A percentile compares a stretch with the other conserved stretches of the same genome.
Evolutionary conservation across 2,329 filamentous ascomycete genomes (phyloP).

Genomic region (Penicillium polonicum): DNA sequence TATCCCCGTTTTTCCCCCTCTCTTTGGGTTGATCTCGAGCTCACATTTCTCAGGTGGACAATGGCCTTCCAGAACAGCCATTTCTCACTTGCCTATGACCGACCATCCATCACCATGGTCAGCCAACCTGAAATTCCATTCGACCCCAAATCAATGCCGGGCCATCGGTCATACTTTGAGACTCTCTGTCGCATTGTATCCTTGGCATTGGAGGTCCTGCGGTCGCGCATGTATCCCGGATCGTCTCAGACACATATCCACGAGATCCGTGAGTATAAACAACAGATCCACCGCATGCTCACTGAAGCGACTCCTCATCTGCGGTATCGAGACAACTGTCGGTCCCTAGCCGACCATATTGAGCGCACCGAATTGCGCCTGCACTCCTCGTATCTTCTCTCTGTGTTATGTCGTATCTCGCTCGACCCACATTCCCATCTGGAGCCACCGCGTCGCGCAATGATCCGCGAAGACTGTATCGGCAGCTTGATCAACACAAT

Average conservation of each 20-base stretch:
- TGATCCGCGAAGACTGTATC: conserved; percentile 53
- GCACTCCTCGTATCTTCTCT: conserved; percentile 61
- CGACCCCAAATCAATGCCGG: conserved; percentile 51
- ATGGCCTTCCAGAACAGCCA: conserved; percentile 62
- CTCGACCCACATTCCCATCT: conserved; percentile 44
- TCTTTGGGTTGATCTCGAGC: not conserved
- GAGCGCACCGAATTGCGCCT: conserved; percentile 59
- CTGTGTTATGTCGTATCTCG: conserved; percentile 58
- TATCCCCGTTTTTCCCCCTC: not conserved
- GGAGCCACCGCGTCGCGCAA: conserved; percentile 36
- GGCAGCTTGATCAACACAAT: conserved; percentile 53
- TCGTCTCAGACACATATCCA: conserved; percentile 51
- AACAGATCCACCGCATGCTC: conserved; percentile 55
- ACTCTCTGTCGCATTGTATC: conserved; percentile 55
- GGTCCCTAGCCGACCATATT: conserved; percentile 48
- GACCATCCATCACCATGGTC: conserved; percentile 54
- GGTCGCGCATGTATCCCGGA: conserved; percentile 51
- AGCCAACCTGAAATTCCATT: conserved; percentile 50
- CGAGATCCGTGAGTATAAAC: conserved; percentile 55
- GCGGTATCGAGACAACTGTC: conserved; percentile 47
- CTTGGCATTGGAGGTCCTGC: conserved; percentile 54
- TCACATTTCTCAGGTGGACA: conserved; percentile 46
- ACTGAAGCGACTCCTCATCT: conserved; percentile 57
- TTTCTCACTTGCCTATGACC: conserved; percentile 61
- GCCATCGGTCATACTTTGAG: conserved; percentile 55